phyloP scores from a whole-genome alignment of 169 alveolate species.

The Blepharisma undulans region DNA sequence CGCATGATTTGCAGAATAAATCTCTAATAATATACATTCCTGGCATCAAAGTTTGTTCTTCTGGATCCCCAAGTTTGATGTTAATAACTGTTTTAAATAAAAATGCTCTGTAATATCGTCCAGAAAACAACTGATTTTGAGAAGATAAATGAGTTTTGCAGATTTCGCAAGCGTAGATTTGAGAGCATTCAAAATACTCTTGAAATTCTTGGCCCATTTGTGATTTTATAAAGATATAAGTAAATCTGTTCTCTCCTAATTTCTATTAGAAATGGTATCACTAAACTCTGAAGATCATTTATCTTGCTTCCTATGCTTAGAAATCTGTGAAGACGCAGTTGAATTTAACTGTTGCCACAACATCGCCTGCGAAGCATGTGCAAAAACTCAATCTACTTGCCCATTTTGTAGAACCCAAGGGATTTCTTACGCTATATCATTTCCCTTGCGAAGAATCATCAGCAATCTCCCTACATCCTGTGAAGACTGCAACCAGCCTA shows the following conservation, averaged over 20 bases:
- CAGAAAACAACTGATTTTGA: constrained; percentile 52
- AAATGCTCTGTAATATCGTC: constrained; percentile 48
- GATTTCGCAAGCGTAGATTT: constrained; percentile 50
- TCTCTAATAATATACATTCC: constrained; percentile 57
- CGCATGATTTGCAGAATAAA: constrained; percentile 53
- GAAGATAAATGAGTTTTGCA: constrained; percentile 52
- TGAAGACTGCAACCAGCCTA: not conserved
- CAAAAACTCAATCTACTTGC: not conserved
- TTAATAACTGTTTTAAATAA: constrained; percentile 50
- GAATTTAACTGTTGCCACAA: not conserved
- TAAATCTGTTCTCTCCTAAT: not conserved
- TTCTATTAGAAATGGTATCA: not conserved
- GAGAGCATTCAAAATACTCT: constrained; percentile 39
- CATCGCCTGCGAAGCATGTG: not conserved
- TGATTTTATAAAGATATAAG: no score
- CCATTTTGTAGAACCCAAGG: not conserved
- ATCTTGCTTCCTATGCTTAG: not conserved
- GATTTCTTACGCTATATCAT: not conserved
- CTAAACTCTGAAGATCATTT: not conserved
- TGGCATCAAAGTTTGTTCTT: constrained; percentile 46
- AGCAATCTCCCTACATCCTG: not conserved
- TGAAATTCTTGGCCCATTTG: constrained; percentile 49
- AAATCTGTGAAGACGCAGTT: not conserved
- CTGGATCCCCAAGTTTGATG: constrained; percentile 24
- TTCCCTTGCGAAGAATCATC: not conserved